A percentile compares a stretch with the other conserved stretches of the same genome.
phyloP scores from a whole-genome alignment of 257 asterid genomes.

The Solanum sejunctum region DNA sequence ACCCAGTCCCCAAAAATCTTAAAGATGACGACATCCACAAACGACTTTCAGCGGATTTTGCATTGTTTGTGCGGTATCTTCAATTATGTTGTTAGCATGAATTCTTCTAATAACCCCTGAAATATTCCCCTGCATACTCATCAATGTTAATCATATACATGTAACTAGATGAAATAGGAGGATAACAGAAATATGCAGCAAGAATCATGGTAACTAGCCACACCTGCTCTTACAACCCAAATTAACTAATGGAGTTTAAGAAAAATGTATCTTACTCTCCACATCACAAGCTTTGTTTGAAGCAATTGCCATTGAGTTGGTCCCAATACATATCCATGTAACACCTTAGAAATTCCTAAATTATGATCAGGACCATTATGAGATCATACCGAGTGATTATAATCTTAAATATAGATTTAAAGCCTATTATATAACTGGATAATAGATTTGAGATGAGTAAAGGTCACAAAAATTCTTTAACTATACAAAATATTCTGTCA shows the following conservation, averaged over 20 bases:
- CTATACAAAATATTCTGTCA: no score
- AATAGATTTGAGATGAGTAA: no score
- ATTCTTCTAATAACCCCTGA: conserved; percentile 46
- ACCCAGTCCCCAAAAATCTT: not conserved
- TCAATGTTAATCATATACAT: not conserved
- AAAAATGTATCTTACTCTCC: conserved; percentile 51
- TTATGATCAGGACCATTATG: no score
- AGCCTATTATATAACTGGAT: no score
- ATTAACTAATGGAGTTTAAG: not conserved
- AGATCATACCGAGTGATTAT: no score
- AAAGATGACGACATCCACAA: not conserved
- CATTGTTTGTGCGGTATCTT: conserved; percentile 52
- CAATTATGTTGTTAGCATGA: conserved; percentile 66
- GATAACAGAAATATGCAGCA: not conserved
- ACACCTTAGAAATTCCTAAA: no score
- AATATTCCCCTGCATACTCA: conserved; percentile 40
- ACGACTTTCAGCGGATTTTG: conserved; percentile 41
- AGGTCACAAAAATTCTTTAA: no score
- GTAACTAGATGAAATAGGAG: not conserved
- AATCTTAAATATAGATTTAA: no score
- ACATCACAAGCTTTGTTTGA: conserved; percentile 53
- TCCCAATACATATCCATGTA: conserved; percentile 41
- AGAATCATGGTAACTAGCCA: not conserved
- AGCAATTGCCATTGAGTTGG: conserved; percentile 50
- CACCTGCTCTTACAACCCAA: not conserved